phyloP scores from a whole-genome alignment of 2,329 filamentous ascomycete species.

The Sclerotiophoma versabilis region DNA sequence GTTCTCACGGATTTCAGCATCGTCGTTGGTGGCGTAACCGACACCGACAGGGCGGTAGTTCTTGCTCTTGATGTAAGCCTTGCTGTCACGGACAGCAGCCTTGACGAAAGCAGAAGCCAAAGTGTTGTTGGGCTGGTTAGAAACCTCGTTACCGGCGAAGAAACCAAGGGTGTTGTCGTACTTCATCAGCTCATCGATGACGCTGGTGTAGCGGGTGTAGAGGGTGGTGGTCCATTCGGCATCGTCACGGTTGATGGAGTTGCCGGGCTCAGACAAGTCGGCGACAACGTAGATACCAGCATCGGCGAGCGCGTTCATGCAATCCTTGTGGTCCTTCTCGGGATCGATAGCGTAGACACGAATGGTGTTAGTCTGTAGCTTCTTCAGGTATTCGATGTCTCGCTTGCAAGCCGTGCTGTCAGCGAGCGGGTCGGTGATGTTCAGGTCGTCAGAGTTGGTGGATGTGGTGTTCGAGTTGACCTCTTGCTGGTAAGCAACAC shows the following conservation, averaged over 20 bases:
- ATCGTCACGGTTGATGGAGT: conserved; percentile 84
- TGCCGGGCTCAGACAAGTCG: conserved; percentile 81
- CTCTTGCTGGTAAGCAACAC: conserved; percentile 94
- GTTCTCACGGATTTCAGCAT: conserved; percentile 78
- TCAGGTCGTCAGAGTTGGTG: conserved; percentile 52
- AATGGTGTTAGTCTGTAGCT: conserved; percentile 89
- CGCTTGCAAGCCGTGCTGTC: conserved; percentile 76
- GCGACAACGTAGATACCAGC: conserved; percentile 95
- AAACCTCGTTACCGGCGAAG: conserved; percentile 98
- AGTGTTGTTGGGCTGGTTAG: conserved; percentile 89
- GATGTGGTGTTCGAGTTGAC: conserved; percentile 61
- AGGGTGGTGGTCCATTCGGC: conserved; percentile 81
- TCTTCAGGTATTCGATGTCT: conserved; percentile 80
- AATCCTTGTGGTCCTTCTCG: conserved; percentile 75
- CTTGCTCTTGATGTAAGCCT: conserved; percentile 87
- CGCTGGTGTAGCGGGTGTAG: conserved; percentile 80
- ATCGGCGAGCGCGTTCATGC: conserved; percentile 82
- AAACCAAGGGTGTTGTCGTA: conserved; percentile 96
- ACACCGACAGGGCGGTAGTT: conserved; percentile 82
- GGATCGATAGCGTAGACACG: conserved; percentile 94
- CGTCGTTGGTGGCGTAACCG: conserved; percentile 96
- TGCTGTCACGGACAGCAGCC: conserved; percentile 94
- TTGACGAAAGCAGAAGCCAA: conserved; percentile 93
- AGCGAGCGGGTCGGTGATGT: conserved; percentile 84
- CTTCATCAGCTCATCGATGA: conserved; percentile 80